These are phyloP conservation scores for Diaporthe sp. DNA, from an alignment of 2,329 filamentous ascomycete genomes.

Conservation along the genomic window DNA sequence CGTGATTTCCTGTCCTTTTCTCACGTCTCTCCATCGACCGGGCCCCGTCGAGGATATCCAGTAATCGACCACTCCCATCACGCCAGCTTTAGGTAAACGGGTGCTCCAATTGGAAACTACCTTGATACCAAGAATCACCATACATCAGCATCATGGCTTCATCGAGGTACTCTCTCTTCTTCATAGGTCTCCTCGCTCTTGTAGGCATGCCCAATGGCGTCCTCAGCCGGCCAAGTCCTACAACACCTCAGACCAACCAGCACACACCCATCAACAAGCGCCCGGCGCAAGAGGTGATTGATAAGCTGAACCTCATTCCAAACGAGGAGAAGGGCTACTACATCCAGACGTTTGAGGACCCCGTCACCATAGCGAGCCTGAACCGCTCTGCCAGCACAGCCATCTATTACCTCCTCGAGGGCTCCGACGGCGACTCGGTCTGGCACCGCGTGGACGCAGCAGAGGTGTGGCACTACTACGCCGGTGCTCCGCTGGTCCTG, in stretches of 20 bases:
- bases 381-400: constrained; percentile 60
- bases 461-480: constrained; percentile 68
- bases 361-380: constrained; percentile 39
- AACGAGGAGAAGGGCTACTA: constrained; percentile 64
- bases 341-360: constrained; percentile 60
- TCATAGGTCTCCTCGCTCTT: constrained; percentile 1
- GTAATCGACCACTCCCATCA: not conserved
- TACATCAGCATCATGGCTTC: constrained; percentile 16
- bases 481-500: constrained; percentile 61
- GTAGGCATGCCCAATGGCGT: not conserved
- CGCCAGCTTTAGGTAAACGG: not conserved
- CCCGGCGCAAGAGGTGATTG: constrained; percentile 58
- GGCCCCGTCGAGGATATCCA: not conserved
- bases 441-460: constrained; percentile 65
- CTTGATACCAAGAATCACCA: not conserved
- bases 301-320: constrained; percentile 55
- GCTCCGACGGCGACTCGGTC: constrained; percentile 54
- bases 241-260: not conserved
- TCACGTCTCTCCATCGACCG: not conserved
- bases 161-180: not conserved
- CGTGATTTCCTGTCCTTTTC: not conserved
- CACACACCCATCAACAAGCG: constrained; percentile 41
- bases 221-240: not conserved
- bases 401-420: constrained; percentile 67
- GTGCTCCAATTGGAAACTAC: not conserved